Percentiles rank a stretch among this genome's conserved stretches.
These are phyloP conservation scores for Ceratocystis cacaofunesta DNA, from an alignment of 2,329 filamentous ascomycete species.

Conservation along the genomic window DNA sequence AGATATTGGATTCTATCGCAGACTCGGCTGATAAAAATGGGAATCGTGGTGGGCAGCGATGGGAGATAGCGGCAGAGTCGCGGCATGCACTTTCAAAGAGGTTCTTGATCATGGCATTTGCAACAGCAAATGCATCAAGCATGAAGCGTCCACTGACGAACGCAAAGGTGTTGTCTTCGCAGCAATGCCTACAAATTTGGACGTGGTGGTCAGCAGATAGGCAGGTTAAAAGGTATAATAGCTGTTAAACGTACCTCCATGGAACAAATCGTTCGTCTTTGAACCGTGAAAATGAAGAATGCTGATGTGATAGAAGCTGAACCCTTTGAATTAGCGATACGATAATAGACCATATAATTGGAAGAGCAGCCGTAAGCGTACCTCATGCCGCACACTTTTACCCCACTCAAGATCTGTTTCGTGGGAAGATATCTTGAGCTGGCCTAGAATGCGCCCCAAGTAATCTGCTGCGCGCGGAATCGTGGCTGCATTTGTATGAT, in stretches of 20 bases:
- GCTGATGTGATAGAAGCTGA: slow-evolving; percentile 10
- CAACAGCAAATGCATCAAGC: slow-evolving; percentile 11
- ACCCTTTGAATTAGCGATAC: not conserved
- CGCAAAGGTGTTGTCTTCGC: slow-evolving; percentile 13
- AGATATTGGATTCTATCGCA: not conserved
- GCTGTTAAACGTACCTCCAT: slow-evolving; percentile 3
- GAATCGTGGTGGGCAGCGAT: not conserved
- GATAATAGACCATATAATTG: not conserved
- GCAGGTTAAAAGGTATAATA: not conserved
- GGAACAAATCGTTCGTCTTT: not conserved
- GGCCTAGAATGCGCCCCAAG: not conserved
- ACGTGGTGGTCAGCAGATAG: not conserved
- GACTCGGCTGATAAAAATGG: not conserved
- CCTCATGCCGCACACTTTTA: not conserved
- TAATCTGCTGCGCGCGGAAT: slow-evolving; percentile 9
- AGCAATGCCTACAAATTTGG: slow-evolving; percentile 4
- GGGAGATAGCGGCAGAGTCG: not conserved
- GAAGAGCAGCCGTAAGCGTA: not conserved
- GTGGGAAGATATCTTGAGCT: not conserved
- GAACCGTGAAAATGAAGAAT: slow-evolving; percentile 8
- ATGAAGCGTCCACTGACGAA: slow-evolving; percentile 16
- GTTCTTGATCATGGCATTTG: slow-evolving; percentile 13
- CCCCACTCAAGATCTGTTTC: slow-evolving; percentile 1
- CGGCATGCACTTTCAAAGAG: slow-evolving; percentile 9
- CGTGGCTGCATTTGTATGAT: slow-evolving; percentile 10